Evolutionary conservation across 306 rosid genomes (phyloP).

Genomic region (Quillaja saponaria): DNA sequence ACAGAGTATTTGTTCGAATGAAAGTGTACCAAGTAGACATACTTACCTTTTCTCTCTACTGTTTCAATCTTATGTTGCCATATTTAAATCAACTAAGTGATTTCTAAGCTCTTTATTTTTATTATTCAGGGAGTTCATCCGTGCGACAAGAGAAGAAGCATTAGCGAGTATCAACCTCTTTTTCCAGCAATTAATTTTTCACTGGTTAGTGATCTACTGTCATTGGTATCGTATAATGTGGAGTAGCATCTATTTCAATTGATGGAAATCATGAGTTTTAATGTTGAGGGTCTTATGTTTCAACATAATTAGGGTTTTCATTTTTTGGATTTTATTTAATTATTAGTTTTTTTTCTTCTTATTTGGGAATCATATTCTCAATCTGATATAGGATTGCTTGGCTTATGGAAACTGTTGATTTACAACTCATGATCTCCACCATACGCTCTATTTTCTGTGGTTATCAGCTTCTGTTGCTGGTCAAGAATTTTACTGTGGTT

Average conservation of each 20-base stretch:
- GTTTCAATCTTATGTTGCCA: background rate
- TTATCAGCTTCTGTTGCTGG: slow-evolving; percentile 27
- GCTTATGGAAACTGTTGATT: too few relatives aligned
- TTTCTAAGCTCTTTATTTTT: slow-evolving; percentile 18
- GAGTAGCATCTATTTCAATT: background rate
- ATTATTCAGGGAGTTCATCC: slow-evolving; percentile 84
- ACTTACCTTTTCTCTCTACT: slow-evolving; percentile 2
- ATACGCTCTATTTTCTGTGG: slow-evolving; percentile 1
- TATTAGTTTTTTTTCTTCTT: too few relatives aligned
- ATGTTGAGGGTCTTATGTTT: too few relatives aligned
- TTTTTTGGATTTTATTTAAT: too few relatives aligned
- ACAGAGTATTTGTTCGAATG: slow-evolving; percentile 3
- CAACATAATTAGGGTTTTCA: too few relatives aligned
- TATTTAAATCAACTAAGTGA: slow-evolving; percentile 5
- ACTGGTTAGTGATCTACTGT: slow-evolving; percentile 49
- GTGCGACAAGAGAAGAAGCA: slow-evolving; percentile 88
- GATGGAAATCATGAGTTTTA: too few relatives aligned
- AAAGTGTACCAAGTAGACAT: background rate
- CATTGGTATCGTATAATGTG: slow-evolving; percentile 12
- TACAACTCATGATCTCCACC: too few relatives aligned
- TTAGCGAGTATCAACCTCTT: slow-evolving; percentile 61
- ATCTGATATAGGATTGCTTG: too few relatives aligned
- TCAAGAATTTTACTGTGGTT: slow-evolving; percentile 24
- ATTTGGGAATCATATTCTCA: too few relatives aligned
- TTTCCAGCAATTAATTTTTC: slow-evolving; percentile 95